Conservation (phyloP, 1,284 basidiomycete genomes). For the Austropuccinia psidii region DNA sequence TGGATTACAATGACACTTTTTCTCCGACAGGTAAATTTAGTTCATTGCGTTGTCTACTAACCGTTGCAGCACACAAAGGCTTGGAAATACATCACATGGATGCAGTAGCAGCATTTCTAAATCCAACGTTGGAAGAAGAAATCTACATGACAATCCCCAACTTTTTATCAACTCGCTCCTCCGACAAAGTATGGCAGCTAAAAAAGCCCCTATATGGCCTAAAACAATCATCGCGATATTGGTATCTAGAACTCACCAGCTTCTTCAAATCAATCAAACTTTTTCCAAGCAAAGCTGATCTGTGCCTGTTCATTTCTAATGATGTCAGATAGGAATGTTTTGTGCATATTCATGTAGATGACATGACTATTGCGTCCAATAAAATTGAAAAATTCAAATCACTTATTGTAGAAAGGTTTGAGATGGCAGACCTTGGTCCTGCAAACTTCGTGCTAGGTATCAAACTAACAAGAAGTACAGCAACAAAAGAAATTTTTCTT, state of each 20-base stretch:
- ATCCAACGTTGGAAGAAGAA: too few relatives aligned
- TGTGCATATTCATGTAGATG: neutral
- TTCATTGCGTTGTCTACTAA: too few relatives aligned
- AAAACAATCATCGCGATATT: neutral
- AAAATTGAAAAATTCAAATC: neutral
- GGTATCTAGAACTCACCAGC: neutral
- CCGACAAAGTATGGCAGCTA: too few relatives aligned
- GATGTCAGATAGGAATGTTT: neutral
- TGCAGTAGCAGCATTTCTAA: too few relatives aligned
- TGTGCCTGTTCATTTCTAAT: neutral
- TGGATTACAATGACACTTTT: too few relatives aligned
- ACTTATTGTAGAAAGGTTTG: neutral
- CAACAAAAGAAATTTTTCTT: neutral
- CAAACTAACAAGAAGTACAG: neutral
- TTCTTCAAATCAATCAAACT: neutral
- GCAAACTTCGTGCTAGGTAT: neutral
- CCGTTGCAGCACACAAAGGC: too few relatives aligned
- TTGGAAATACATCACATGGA: too few relatives aligned
- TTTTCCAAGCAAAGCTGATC: neutral
- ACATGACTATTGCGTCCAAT: neutral
- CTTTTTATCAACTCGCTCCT: too few relatives aligned
- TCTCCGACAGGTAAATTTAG: too few relatives aligned
- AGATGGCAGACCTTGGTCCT: neutral
- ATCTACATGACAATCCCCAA: too few relatives aligned
- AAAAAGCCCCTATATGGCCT: conserved; percentile 1